phyloP scores from a whole-genome alignment of 23 red algal species.

The Gracilariopsis chorda region DNA sequence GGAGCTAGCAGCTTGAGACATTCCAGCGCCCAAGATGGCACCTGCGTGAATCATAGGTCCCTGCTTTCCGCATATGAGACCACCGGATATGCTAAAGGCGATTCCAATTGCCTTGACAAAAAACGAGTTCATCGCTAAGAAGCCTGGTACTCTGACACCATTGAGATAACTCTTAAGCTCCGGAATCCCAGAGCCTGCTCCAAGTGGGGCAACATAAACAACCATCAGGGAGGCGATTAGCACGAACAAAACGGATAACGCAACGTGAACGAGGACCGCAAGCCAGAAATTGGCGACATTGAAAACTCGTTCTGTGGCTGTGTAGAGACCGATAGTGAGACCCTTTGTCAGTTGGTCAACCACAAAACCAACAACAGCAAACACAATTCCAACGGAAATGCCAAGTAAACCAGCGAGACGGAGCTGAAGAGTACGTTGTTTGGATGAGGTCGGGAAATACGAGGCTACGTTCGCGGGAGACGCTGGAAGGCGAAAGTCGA shows the following conservation, averaged over 20 bases:
- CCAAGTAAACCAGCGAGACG: slow-evolving; percentile 34
- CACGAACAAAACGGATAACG: slow-evolving; percentile 24
- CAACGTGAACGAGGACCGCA: slow-evolving; percentile 38
- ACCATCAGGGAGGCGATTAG: slow-evolving; percentile 37
- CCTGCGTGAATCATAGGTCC: slow-evolving; percentile 82
- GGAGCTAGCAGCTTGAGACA: slow-evolving; percentile 62
- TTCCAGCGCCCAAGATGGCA: slow-evolving; percentile 65
- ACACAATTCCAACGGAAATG: slow-evolving; percentile 14
- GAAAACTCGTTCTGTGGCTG: slow-evolving; percentile 9
- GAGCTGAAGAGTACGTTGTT: slow-evolving; percentile 5
- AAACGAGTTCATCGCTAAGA: slow-evolving; percentile 69
- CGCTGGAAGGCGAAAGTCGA: slow-evolving; percentile 61
- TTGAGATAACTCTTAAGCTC: slow-evolving; percentile 85
- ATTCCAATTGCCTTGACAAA: slow-evolving; percentile 77
- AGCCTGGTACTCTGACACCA: slow-evolving; percentile 73
- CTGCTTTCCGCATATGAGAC: slow-evolving; percentile 68
- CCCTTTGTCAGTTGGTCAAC: slow-evolving; percentile 52
- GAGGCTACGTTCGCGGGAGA: slow-evolving; percentile 52
- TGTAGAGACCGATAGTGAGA: slow-evolving; percentile 14
- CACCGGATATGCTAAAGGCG: slow-evolving; percentile 45
- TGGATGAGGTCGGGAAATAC: slow-evolving; percentile 33
- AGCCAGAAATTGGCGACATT: background rate
- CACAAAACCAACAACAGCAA: slow-evolving; percentile 30
- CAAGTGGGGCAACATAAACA: slow-evolving; percentile 72
- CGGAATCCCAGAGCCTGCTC: slow-evolving; percentile 78